Conservation (phyloP, 2,329 filamentous ascomycete genomes). For the Trichophyton verrucosum region DNA sequence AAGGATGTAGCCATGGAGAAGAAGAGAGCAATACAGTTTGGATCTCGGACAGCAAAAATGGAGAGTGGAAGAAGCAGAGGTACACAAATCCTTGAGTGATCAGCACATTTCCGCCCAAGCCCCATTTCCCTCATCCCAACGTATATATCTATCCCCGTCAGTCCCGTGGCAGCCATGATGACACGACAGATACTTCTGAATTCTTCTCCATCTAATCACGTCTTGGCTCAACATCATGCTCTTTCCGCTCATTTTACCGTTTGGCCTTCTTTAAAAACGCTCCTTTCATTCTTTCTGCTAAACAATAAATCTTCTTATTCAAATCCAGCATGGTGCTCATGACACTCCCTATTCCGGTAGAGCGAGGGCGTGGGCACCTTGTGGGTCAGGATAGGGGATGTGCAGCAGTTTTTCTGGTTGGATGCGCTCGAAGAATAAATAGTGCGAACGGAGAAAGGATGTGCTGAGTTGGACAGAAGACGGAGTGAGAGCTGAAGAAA, state of each 20-base stretch:
- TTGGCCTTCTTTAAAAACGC: neutral
- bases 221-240: neutral
- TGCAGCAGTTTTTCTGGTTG: neutral
- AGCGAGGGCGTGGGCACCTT: neutral
- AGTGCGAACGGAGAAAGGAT: neutral
- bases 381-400: neutral
- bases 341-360: neutral
- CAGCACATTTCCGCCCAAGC: neutral
- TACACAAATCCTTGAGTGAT: conserved; percentile 40
- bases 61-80: conserved; percentile 54
- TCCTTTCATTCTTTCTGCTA: neutral
- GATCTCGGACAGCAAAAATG: conserved; percentile 73
- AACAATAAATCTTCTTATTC: neutral
- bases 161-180: conserved; percentile 10
- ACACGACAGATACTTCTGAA: conserved; percentile 14
- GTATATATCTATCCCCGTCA: no score
- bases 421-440: neutral
- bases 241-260: neutral
- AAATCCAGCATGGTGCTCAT: neutral
- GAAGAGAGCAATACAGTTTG: conserved; percentile 85
- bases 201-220: neutral
- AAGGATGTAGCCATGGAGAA: conserved; percentile 63
- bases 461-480: conserved; percentile 4
- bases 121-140: neutral
- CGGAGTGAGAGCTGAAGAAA: conserved; percentile 12